These are phyloP conservation scores for Solanum clarkiae DNA, from an alignment of 257 asterid genomes.

Conservation along the genomic window DNA sequence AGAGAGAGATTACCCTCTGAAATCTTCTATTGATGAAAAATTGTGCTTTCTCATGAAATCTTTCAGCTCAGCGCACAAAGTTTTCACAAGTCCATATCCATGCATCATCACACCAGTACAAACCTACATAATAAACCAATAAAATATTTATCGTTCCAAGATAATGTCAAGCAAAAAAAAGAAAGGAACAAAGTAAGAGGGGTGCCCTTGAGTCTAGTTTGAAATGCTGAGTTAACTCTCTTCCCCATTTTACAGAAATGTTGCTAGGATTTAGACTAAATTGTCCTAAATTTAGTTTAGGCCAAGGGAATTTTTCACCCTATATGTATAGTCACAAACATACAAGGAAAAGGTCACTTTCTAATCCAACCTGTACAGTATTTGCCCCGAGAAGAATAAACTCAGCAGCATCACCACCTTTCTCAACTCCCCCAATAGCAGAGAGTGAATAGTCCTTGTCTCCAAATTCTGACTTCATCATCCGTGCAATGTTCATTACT, in stretches of 20 bases:
- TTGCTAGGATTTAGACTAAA: background rate
- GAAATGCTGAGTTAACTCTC: background rate
- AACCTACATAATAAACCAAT: slow-evolving; percentile 23
- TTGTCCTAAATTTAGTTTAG: background rate
- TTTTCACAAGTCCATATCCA: slow-evolving; percentile 75
- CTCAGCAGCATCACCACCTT: slow-evolving; percentile 90
- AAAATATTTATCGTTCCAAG: background rate
- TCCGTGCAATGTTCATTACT: slow-evolving; percentile 82
- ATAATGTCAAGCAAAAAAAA: background rate
- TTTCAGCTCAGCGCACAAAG: slow-evolving; percentile 73
- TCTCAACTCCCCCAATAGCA: slow-evolving; percentile 94
- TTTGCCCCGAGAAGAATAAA: slow-evolving; percentile 93
- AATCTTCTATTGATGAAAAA: slow-evolving; percentile 65
- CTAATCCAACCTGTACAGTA: slow-evolving; percentile 71
- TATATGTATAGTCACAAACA: background rate
- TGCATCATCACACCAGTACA: slow-evolving; percentile 98
- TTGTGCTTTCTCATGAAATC: slow-evolving; percentile 77
- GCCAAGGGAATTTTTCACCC: background rate
- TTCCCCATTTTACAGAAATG: background rate
- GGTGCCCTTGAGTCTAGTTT: background rate
- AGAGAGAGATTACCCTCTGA: slow-evolving; percentile 51
- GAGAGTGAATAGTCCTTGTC: slow-evolving; percentile 62
- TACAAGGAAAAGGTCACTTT: background rate
- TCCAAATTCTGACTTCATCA: slow-evolving; percentile 71
- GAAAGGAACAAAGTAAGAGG: background rate